phyloP scores from a whole-genome alignment of 1,284 basidiomycete genomes.

The Pseudozyma pruni region DNA sequence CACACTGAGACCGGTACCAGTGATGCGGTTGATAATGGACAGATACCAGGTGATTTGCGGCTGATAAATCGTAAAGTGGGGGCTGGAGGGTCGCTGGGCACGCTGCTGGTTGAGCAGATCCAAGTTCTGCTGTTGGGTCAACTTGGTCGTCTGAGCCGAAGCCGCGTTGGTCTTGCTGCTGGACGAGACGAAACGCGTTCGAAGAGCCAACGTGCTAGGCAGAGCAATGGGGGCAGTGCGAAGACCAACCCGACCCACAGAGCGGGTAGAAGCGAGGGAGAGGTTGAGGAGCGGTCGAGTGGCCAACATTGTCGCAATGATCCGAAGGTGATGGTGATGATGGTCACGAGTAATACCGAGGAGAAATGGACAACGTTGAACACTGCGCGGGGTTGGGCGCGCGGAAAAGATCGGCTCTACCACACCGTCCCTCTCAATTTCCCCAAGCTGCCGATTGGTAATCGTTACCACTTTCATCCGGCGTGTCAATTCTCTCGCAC shows the following conservation, averaged over 20 bases:
- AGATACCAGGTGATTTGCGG: conserved; percentile 87
- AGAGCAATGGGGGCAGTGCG: conserved; percentile 10
- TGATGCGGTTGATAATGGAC: conserved; percentile 86
- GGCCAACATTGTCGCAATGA: conserved; percentile 22
- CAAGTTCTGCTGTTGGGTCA: conserved; percentile 72
- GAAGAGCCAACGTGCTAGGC: conserved; percentile 1
- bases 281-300: conserved; percentile 29
- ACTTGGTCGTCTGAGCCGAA: conserved; percentile 23
- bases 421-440: not conserved
- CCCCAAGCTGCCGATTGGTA: conserved; percentile 34
- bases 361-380: too few relatives aligned
- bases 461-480: conserved; percentile 4
- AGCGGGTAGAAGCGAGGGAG: not conserved
- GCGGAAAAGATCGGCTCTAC: conserved; percentile 39
- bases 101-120: conserved; percentile 87
- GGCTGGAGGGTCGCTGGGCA: conserved; percentile 82
- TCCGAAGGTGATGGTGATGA: conserved; percentile 3
- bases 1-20: conserved; percentile 77
- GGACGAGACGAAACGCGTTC: conserved; percentile 1
- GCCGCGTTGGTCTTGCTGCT: not conserved
- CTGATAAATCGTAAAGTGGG: conserved; percentile 96
- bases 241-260: conserved; percentile 18
- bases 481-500: conserved; percentile 15
- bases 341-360: not conserved
- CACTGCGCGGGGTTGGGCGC: conserved; percentile 20